A percentile compares a stretch with the other conserved stretches of the same genome.
Evolutionary conservation across 78 protist species (phyloP).

Genomic region (Dictyostelium capitatum): DNA sequence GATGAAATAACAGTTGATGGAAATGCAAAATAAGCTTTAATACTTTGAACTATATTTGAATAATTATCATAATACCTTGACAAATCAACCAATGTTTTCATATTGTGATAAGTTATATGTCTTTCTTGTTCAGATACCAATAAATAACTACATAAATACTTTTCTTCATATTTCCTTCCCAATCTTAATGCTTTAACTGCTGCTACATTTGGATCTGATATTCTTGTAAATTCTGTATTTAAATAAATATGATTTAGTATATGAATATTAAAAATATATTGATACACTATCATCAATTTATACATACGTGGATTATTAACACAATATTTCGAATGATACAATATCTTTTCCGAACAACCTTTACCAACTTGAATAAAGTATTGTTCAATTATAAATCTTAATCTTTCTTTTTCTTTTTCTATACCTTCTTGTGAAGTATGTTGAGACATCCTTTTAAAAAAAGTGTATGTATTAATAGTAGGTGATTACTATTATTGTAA

Average conservation of each 20-base stretch:
- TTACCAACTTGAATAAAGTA: constrained; percentile 63
- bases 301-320: constrained; percentile 73
- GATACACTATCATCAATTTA: background rate
- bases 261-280: background rate
- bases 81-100: constrained; percentile 6
- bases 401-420: constrained; percentile 14
- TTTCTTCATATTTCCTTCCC: constrained; percentile 36
- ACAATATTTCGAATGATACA: constrained; percentile 73
- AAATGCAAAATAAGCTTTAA: constrained; percentile 27
- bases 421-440: background rate
- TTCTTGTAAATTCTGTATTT: constrained; percentile 31
- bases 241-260: background rate
- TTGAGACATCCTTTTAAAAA: too few relatives aligned
- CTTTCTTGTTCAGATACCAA: constrained; percentile 13
- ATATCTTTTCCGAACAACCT: constrained; percentile 65
- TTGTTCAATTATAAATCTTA: constrained; percentile 50
- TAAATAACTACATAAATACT: constrained; percentile 44
- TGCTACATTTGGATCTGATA: constrained; percentile 54
- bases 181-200: constrained; percentile 61
- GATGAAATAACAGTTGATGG: constrained; percentile 14
- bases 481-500: too few relatives aligned
- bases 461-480: too few relatives aligned
- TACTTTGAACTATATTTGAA: constrained; percentile 24
- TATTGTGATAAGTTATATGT: constrained; percentile 2
- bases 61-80: background rate